These are phyloP conservation scores for Cucurbita pepo DNA, from an alignment of 306 rosid species.

Conservation along the genomic window DNA sequence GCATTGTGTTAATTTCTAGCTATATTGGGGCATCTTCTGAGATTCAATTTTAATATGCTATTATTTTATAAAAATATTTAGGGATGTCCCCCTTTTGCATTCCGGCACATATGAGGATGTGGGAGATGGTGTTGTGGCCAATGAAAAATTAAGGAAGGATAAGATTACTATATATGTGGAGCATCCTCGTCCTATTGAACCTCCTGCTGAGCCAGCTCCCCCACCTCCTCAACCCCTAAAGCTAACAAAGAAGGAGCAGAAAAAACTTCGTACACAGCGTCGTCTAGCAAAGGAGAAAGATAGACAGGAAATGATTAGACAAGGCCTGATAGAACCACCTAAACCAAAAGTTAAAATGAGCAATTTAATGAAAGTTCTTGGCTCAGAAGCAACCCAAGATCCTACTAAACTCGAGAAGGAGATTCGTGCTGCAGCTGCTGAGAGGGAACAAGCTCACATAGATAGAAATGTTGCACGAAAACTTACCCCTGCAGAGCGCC, in stretches of 20 bases:
- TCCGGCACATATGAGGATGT: constrained; percentile 49
- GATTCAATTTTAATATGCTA: neutral
- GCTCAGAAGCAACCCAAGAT: constrained; percentile 96
- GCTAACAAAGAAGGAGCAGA: constrained; percentile 89
- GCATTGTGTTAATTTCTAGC: neutral
- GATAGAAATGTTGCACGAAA: constrained; percentile 95
- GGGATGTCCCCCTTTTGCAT: constrained; percentile 60
- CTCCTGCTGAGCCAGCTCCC: constrained; percentile 89
- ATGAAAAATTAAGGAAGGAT: constrained; percentile 47
- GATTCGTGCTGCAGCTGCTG: constrained; percentile 90
- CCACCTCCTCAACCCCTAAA: constrained; percentile 99
- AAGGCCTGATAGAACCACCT: constrained; percentile 90
- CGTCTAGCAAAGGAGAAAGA: constrained; percentile 90
- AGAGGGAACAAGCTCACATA: constrained; percentile 95
- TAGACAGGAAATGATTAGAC: constrained; percentile 89
- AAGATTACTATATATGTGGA: constrained; percentile 66
- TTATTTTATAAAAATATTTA: constrained; percentile 12
- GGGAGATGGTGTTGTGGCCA: constrained; percentile 21
- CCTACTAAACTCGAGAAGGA: constrained; percentile 92
- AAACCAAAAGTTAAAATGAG: constrained; percentile 91
- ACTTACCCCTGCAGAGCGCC: constrained; percentile 92
- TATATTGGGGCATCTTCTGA: neutral
- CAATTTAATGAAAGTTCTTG: constrained; percentile 87
- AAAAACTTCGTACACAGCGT: constrained; percentile 83
- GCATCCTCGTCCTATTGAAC: constrained; percentile 95